These are phyloP conservation scores for Clarireedia paspali DNA, from an alignment of 2,329 filamentous ascomycete species.

Conservation along the genomic window DNA sequence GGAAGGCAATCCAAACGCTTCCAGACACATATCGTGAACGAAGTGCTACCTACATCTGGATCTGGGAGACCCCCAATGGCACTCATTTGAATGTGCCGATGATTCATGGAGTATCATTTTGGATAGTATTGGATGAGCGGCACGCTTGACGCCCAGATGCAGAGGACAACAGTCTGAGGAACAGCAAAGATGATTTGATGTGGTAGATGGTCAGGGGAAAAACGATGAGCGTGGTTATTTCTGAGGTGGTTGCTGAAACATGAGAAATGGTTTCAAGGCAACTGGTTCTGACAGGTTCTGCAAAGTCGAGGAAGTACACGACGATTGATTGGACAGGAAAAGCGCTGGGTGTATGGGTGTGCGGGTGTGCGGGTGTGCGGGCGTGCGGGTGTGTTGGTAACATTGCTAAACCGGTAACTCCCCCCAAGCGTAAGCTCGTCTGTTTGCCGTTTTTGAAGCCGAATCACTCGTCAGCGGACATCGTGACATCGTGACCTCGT, in stretches of 20 bases:
- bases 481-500: too few species aligned
- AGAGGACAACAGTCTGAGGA: neutral
- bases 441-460: neutral
- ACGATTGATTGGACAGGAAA: neutral
- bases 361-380: too few species aligned
- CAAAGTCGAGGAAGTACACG: neutral
- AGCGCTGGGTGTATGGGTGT: neutral
- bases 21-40: neutral
- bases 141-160: neutral
- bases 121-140: neutral
- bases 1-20: neutral
- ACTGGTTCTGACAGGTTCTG: neutral
- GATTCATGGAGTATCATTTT: neutral
- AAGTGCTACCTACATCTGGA: neutral
- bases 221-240: neutral
- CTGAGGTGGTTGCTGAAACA: neutral
- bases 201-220: neutral
- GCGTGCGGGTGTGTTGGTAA: neutral
- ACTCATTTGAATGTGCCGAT: neutral
- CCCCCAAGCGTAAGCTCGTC: neutral
- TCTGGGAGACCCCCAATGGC: neutral
- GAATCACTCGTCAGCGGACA: neutral
- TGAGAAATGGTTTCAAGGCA: conserved; percentile 1
- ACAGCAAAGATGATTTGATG: neutral
- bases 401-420: neutral